phyloP scores from a whole-genome alignment of 2,329 filamentous ascomycete genomes.

The Dactylella cylindrospora region DNA sequence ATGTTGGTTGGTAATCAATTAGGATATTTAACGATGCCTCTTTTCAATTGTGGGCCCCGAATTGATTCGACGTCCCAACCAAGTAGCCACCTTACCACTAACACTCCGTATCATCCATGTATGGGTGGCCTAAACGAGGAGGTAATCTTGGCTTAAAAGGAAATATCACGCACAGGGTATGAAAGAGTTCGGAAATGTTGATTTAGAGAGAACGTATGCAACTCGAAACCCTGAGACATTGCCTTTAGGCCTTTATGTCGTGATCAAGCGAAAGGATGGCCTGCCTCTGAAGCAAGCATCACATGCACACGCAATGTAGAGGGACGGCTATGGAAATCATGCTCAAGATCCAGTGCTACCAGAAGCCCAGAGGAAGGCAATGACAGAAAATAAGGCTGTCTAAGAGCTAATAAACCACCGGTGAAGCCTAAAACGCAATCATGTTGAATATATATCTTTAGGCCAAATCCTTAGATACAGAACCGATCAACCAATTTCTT shows the following conservation, averaged over 20 bases:
- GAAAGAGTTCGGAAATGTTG: conserved; percentile 17
- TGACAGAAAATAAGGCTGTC: too few species aligned
- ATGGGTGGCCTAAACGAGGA: conserved; percentile 14
- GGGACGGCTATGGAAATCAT: not conserved
- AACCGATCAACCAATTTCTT: too few species aligned
- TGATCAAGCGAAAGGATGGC: conserved; percentile 1
- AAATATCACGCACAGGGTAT: conserved; percentile 19
- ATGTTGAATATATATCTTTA: too few species aligned
- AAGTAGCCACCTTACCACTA: conserved; percentile 13
- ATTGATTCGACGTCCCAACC: too few species aligned
- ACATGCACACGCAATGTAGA: not conserved
- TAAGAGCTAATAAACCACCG: too few species aligned
- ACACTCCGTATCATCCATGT: conserved; percentile 2
- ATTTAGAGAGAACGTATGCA: too few species aligned
- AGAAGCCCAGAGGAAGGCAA: too few species aligned
- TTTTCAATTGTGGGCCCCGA: conserved; percentile 24
- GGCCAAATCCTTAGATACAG: too few species aligned
- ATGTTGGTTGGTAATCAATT: too few species aligned
- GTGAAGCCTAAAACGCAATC: too few species aligned
- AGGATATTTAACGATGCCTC: conserved; percentile 23
- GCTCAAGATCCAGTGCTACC: too few species aligned
- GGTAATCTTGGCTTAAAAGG: conserved; percentile 16
- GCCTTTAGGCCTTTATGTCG: not conserved
- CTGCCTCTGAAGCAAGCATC: conserved; percentile 1
- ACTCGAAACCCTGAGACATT: too few species aligned